Base-by-base conservation (phyloP, 2,329 filamentous ascomycete genomes). In the Berkeleyomyces basicola region DNA sequence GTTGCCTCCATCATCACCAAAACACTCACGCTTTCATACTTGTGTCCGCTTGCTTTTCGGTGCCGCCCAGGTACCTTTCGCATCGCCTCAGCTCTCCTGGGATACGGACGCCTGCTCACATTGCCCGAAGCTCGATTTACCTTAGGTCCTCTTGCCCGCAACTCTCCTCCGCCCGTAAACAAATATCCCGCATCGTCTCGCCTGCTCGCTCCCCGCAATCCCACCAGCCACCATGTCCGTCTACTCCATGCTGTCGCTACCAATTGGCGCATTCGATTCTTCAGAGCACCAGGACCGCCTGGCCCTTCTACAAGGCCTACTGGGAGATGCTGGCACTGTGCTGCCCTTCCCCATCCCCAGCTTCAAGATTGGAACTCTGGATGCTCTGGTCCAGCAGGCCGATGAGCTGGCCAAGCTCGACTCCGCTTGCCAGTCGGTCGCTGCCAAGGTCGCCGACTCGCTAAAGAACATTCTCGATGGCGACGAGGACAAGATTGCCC, bases 311-410 rank as follows among this genome's bases (percentile, higher is more conserved):
- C 77, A 84, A 63, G 89, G 85, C 49, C 79, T 96, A 62, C 79
- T 82, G 59, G 76, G 82, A 63, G 88, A 95, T 69, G 85, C 88
- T 73, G 90, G 87, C 71, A 83, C 81, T 61, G 86, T 90, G 55
- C 77, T 84, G 60, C 84, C 85, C 2, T 96, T 97, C 71, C 77
- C 82, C 63, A 87, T 97, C 66, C 93, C 93, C 23, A 86, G 90
- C 67, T 96, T 99, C 81, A 99, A 97, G 78, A 95, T 99, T 72
- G 93, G 93, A 64, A 96, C 93, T 0, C 81, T 99, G 44, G 93
- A 99, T 76, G 90, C 88, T 46, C 80, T 99, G 64, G 90, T 99
- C 53, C 89, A 96, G 75, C 92, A 99, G 74, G 93, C 93, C 63
- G 93, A 99, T 71, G 93, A 97, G 71, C 79, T 99, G 62, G 81